Evolutionary conservation across 1,284 basidiomycete species (phyloP), one percentile per base, ranked within the genome.

Genomic region (Sphagnurus paluster): DNA sequence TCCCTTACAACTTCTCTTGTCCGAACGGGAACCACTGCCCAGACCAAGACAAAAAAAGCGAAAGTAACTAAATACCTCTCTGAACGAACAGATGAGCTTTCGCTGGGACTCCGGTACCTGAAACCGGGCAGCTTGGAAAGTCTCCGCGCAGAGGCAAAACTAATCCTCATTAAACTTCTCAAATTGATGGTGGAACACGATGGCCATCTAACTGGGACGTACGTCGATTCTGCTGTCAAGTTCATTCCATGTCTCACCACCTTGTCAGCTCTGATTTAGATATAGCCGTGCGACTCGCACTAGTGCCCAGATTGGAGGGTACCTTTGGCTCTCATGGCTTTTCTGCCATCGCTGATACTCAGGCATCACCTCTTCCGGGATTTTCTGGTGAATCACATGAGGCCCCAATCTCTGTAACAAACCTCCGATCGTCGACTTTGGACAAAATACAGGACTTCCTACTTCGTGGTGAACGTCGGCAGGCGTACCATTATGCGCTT

Each of bases 401-500:
- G 46, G 50, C 56, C 0, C 71, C 77, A 1, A 63, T 82, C 38
- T 73, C 77, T 6, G 68, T 76, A 8, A 75, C 75, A 13, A 70
- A 69, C 13, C 67, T 88, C 5, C 73, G 77, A 5, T 66, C 83
- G 0, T 80, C 81, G 0, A 66, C 83, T 11, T 70, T 97, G n/a
- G 80, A 86, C 56, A 84, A 84, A 59, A 86, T 98, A 45, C 85
- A 93, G 52, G 77, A 79, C 23, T 79, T 91, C 46, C 75, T 98
- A 9, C 67, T 93, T 6, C 77, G 82, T 36, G 97, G 97, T 11
- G 85, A 98, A 55, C 87, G 91, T 46, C 80, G 82, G 20, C 82
- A 88, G 53, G 97, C 97, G 0, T 93, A 93, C 58, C 84, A 87
- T 48, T 93, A 86, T 61, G 96, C 97, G 3, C 75, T 93, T 21